Evolutionary conservation across 495 filamentous ascomycete genomes (phyloP), one percentile per base, ranked within the genome.

Genomic region (Talaromyces adpressus): DNA sequence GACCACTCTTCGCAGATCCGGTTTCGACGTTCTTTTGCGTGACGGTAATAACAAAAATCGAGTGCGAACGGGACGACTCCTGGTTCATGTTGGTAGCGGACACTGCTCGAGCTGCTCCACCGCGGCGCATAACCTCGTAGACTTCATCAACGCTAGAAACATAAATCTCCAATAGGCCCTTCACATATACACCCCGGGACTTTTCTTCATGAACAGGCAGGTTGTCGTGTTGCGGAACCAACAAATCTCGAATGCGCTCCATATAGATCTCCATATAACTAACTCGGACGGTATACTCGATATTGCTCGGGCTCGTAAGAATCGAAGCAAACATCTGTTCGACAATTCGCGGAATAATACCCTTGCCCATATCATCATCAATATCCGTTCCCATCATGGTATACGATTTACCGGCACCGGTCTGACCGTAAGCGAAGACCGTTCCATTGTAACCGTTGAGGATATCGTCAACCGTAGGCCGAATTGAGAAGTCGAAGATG

Each of bases 221-320:
- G 70, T 98, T 98, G 77, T 98, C 95, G 73, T 98, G 96, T 34
- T 90, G 87, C 8, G 94, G 94, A 9, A 87, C 87, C 64, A 98
- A 72, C 25, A 98, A 79, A 87, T 98, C 94, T 69, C 93, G 87
- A 76, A 98, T 97, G 60, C 89, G 87, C 77, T 98, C 94, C 94
- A 98, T 98, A 78, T 98, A 98, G 64, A 98, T 98, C 76, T 98
- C 94, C 94, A 98, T 98, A 75, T 98, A 98, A 71, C 92, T 96
- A 63, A 98, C 94, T 57, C 91, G 85, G 39, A 98, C 94, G 20
- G 92, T 98, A 74, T 97, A 98, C 74, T 98, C 94, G 72, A 98
- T 97, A 66, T 92, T 97, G 64, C 86, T 89, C 29, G 94, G 90
- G 66, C 91, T 95, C 6, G 89, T 85, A 68, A 96, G 75, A 70